phyloP scores from a whole-genome alignment of 1,139 yeast species.

The Trichomonascaceae sp. region DNA sequence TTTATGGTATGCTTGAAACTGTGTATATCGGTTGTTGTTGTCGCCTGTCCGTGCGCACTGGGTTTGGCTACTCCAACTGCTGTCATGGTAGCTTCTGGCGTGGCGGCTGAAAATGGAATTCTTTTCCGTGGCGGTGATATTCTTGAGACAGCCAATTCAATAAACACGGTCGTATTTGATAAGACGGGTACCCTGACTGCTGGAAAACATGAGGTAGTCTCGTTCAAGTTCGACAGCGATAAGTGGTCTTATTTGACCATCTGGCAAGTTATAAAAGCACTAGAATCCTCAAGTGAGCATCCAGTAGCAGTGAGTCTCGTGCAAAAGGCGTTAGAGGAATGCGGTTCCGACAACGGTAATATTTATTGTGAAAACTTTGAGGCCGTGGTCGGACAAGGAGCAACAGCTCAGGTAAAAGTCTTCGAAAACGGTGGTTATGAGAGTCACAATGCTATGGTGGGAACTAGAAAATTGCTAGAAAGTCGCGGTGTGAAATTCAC shows the following conservation, averaged over 20 bases:
- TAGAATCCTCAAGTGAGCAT: conserved; percentile 76
- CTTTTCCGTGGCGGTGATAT: conserved; percentile 91
- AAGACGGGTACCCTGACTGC: conserved; percentile 93
- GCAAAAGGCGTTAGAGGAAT: conserved; percentile 28
- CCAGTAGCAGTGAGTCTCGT: conserved; percentile 76
- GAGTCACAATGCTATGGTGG: conserved; percentile 43
- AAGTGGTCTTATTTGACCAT: conserved; percentile 29
- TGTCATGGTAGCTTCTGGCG: conserved; percentile 97
- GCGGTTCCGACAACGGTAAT: conserved; percentile 22
- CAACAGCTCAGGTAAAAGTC: conserved; percentile 42
- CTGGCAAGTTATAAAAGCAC: conserved; percentile 56
- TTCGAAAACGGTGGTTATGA: conserved; percentile 17
- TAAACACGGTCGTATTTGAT: conserved; percentile 74
- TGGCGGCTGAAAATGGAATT: conserved; percentile 86
- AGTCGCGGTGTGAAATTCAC: conserved; percentile 22
- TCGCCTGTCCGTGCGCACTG: conserved; percentile 96
- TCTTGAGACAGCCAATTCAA: conserved; percentile 63
- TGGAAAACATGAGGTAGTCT: conserved; percentile 62
- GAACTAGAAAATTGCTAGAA: conserved; percentile 49
- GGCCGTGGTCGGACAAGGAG: conserved; percentile 66
- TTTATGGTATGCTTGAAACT: conserved; percentile 67
- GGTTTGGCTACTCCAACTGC: conserved; percentile 99
- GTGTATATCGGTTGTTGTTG: conserved; percentile 91
- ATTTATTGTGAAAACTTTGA: conserved; percentile 40
- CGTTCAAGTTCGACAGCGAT: conserved; percentile 13